Conservation (phyloP, 2,329 filamentous ascomycete genomes). For the Diaporthe australafricana region DNA sequence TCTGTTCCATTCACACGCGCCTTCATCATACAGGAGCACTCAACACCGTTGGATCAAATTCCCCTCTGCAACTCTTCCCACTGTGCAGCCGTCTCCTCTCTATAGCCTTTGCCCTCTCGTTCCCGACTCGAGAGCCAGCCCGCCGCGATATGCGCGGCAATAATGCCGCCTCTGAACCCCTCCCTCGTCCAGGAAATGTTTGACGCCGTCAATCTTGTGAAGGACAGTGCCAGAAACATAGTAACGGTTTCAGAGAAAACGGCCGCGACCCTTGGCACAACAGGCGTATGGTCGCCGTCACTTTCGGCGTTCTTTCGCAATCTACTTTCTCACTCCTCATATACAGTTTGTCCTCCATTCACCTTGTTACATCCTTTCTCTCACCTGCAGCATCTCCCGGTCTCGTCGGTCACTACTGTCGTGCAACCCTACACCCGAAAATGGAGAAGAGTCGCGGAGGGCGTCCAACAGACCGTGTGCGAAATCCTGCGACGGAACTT, state of each 20-base stretch:
- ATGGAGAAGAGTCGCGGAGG: background rate
- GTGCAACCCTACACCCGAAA: conserved; percentile 26
- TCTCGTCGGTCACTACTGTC: conserved; percentile 25
- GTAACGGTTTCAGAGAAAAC: background rate
- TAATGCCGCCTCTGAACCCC: background rate
- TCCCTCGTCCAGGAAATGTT: background rate
- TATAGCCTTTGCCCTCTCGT: background rate
- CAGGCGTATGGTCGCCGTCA: background rate
- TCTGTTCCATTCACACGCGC: background rate
- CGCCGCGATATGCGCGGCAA: conserved; percentile 21
- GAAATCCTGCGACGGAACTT: conserved; percentile 7
- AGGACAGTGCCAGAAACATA: background rate
- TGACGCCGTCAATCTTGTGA: background rate
- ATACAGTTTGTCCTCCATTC: background rate
- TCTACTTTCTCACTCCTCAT: background rate
- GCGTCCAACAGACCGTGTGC: background rate
- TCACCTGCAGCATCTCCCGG: conserved; percentile 31
- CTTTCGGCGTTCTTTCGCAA: background rate
- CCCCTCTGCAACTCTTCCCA: conserved; percentile 24
- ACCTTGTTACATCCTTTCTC: conserved; percentile 2
- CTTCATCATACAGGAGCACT: background rate
- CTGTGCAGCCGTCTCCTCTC: conserved; percentile 2
- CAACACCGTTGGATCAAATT: background rate
- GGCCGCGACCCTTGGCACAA: background rate
- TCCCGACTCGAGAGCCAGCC: background rate